Evolutionary conservation across 2,329 filamentous ascomycete genomes (phyloP).

Genomic region (Fusarium brachygibbosum): DNA sequence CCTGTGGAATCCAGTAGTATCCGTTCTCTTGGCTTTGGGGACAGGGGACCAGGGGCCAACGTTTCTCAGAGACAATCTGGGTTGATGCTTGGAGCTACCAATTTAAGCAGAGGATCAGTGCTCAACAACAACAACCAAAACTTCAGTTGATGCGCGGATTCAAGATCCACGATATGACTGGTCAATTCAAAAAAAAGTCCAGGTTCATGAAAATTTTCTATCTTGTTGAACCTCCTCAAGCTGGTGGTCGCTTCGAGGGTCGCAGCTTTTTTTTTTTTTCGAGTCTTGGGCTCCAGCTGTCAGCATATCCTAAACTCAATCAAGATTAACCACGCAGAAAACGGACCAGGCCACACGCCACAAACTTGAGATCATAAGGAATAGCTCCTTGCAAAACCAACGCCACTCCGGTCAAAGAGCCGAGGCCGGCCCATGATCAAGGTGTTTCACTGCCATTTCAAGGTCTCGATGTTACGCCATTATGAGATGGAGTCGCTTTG

Average conservation of each 20-base stretch:
- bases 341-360: constrained; percentile 31
- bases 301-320: constrained; percentile 35
- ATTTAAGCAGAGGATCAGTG: constrained; percentile 10
- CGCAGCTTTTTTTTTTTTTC: not conserved
- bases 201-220: not conserved
- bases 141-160: constrained; percentile 8
- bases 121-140: constrained; percentile 2
- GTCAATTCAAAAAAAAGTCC: not conserved
- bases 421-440: constrained; percentile 36
- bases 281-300: not conserved
- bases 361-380: constrained; percentile 30
- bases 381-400: constrained; percentile 24
- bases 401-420: constrained; percentile 38
- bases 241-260: not conserved
- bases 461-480: constrained; percentile 35
- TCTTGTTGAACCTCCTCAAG: constrained; percentile 8
- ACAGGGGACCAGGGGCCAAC: constrained; percentile 23
- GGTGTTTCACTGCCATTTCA: constrained; percentile 42
- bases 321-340: constrained; percentile 43
- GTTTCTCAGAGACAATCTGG: constrained; percentile 18
- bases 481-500: constrained; percentile 31
- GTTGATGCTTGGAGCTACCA: constrained; percentile 11
- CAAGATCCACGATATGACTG: constrained; percentile 1
- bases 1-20: constrained; percentile 28
- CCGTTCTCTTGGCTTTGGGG: constrained; percentile 32